phyloP scores from a whole-genome alignment of 2,329 filamentous ascomycete genomes.

The Colletotrichum siamense region DNA sequence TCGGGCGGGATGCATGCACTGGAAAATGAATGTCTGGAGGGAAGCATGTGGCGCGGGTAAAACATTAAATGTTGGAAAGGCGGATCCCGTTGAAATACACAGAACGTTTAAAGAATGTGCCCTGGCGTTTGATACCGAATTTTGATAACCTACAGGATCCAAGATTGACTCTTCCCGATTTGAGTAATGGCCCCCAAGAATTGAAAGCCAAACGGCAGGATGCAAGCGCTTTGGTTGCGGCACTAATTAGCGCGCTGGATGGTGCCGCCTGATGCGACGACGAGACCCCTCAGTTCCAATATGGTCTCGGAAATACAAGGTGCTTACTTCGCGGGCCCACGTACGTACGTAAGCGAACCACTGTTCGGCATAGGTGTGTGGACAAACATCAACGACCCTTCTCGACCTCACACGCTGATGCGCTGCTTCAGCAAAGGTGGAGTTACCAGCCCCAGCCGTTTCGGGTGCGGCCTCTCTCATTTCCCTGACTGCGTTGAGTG shows the following conservation, averaged over 20 bases:
- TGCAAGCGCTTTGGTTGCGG: neutral
- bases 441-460: neutral
- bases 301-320: neutral
- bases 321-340: neutral
- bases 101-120: neutral
- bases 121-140: neutral
- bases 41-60: too few species aligned
- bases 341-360: neutral
- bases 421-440: neutral
- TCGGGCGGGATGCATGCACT: neutral
- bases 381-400: neutral
- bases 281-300: neutral
- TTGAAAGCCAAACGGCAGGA: neutral
- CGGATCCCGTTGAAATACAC: too few species aligned
- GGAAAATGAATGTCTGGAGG: too few species aligned
- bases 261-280: neutral
- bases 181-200: neutral
- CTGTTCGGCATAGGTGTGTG: neutral
- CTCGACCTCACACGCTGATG: neutral
- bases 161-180: neutral
- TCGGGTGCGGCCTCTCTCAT: neutral
- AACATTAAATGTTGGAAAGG: too few species aligned
- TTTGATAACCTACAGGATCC: neutral
- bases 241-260: neutral
- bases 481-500: neutral